These are phyloP conservation scores for Panicum virgatum DNA, from an alignment of 202 grass and related monocot species.

Conservation along the genomic window DNA sequence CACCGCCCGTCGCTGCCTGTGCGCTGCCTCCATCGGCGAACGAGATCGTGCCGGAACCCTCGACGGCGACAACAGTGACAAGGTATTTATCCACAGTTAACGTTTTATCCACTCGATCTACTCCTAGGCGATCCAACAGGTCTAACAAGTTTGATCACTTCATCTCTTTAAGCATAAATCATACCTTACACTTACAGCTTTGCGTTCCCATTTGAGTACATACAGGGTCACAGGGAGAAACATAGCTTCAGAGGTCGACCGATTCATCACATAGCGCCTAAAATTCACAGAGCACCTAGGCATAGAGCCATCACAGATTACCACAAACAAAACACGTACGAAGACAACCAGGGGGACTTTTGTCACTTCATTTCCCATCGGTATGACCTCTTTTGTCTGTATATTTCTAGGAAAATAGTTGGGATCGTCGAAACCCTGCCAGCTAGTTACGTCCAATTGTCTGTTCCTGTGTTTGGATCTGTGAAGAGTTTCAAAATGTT, in stretches of 20 bases:
- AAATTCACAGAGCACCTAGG: background rate
- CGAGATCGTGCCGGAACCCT: no score
- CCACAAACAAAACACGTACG: constrained; percentile 16
- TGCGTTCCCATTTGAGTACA: background rate
- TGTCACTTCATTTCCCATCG: constrained; percentile 8
- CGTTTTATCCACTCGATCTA: no score
- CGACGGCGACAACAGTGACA: no score
- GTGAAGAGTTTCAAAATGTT: constrained; percentile 37
- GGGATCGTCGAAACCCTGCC: background rate
- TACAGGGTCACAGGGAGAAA: background rate
- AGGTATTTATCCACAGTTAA: no score
- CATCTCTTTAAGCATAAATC: constrained; percentile 45
- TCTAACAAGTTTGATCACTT: no score
- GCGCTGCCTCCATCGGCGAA: no score
- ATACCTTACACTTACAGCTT: background rate
- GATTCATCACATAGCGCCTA: background rate
- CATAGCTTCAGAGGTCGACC: constrained; percentile 11
- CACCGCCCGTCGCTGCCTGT: no score
- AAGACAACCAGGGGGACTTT: background rate
- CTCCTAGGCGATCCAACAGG: no score
- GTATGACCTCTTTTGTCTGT: background rate
- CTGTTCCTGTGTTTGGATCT: constrained; percentile 24
- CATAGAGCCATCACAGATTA: background rate
- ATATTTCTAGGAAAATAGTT: background rate
- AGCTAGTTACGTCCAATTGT: background rate